phyloP scores from a whole-genome alignment of 2,329 filamentous ascomycete species.

The Fusarium compactum region DNA sequence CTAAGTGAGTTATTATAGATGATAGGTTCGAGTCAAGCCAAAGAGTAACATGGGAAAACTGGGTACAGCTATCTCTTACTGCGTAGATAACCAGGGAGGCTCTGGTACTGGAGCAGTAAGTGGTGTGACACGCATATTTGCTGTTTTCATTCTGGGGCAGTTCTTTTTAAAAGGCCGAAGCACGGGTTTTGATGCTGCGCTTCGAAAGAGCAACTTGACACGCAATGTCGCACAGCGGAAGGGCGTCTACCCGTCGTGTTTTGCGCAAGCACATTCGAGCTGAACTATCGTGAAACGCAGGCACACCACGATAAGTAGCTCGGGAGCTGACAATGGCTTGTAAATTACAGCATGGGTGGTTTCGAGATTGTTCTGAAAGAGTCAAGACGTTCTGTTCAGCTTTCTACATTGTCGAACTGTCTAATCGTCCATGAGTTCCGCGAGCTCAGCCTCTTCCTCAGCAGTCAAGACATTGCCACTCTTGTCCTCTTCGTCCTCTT shows the following conservation, averaged over 20 bases:
- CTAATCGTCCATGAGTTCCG: slow-evolving; percentile 85
- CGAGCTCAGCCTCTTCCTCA: slow-evolving; percentile 93
- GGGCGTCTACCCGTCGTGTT: slow-evolving; percentile 1
- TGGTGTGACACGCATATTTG: background rate
- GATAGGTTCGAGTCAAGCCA: background rate
- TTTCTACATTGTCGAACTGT: slow-evolving; percentile 1
- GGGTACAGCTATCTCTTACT: background rate
- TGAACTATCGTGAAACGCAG: slow-evolving; percentile 31
- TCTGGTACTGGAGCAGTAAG: slow-evolving; percentile 9
- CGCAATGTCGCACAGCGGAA: background rate
- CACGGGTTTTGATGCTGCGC: slow-evolving; percentile 27
- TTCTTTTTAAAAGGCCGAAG: slow-evolving; percentile 15
- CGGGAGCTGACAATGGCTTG: background rate
- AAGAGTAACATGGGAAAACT: background rate
- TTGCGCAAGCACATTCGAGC: slow-evolving; percentile 23
- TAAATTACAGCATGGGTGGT: background rate
- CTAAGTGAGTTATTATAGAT: slow-evolving; percentile 1
- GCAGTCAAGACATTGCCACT: slow-evolving; percentile 74
- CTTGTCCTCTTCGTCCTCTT: slow-evolving; percentile 60
- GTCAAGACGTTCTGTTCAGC: background rate
- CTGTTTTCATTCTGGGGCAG: slow-evolving; percentile 2
- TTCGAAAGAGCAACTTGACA: slow-evolving; percentile 2
- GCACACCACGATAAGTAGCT: slow-evolving; percentile 8
- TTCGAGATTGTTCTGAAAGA: background rate
- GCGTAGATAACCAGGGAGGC: background rate